Percentiles rank a stretch among this genome's conserved stretches.
Evolutionary conservation across 495 filamentous ascomycete genomes (phyloP).

Genomic region (Corynascus novoguineensis): DNA sequence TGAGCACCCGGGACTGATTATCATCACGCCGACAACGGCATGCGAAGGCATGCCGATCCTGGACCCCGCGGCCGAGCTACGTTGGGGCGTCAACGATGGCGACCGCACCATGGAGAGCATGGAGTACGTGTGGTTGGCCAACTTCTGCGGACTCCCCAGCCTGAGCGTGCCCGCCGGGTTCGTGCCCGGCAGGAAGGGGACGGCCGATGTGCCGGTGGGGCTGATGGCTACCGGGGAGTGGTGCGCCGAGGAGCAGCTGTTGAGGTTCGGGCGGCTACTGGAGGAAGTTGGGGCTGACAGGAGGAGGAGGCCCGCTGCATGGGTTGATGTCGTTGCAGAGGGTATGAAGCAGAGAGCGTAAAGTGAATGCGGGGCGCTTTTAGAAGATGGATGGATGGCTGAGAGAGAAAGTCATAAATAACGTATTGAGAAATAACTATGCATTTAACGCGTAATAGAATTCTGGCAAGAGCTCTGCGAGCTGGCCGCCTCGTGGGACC

Average conservation of each 20-base stretch:
- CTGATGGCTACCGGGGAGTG: conserved; percentile 81
- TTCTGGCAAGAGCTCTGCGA: too few species aligned
- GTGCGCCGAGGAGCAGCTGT: conserved; percentile 65
- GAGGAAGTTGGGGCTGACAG: conserved; percentile 39
- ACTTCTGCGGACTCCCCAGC: conserved; percentile 70
- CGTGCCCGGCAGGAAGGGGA: conserved; percentile 32
- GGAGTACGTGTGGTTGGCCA: conserved; percentile 81
- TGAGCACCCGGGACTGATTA: conserved; percentile 65
- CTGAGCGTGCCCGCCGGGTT: conserved; percentile 68
- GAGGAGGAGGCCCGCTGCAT: conserved; percentile 21
- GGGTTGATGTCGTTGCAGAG: conserved; percentile 31
- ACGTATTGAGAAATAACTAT: too few species aligned
- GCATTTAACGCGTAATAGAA: too few species aligned
- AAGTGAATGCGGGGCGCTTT: background rate
- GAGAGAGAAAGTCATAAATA: too few species aligned
- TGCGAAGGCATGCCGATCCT: conserved; percentile 63
- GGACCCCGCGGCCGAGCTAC: conserved; percentile 44
- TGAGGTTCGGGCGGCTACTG: conserved; percentile 61
- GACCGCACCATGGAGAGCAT: conserved; percentile 66
- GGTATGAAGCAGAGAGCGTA: background rate
- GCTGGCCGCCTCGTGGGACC: too few species aligned
- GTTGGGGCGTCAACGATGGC: conserved; percentile 64
- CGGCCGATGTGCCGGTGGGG: conserved; percentile 61
- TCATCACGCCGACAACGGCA: conserved; percentile 70
- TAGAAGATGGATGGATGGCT: too few species aligned